Evolutionary conservation across 2,329 filamentous ascomycete species (phyloP), one percentile per base, ranked within the genome.

Genomic region (Niveomyces coronatus): DNA sequence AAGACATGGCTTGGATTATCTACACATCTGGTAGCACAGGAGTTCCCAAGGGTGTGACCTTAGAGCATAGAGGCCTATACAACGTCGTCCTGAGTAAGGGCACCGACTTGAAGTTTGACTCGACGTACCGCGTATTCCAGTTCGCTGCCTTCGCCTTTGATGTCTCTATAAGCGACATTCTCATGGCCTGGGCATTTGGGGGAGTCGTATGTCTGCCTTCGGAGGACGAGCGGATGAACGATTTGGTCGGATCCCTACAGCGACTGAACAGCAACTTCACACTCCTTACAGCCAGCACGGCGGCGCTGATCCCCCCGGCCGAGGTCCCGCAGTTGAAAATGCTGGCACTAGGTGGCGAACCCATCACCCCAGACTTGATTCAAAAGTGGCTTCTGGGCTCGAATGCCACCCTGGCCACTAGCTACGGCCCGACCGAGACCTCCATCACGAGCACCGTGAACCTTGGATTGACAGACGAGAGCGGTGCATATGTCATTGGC

Each of bases 1-100:
- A 9, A 9, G 22, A 24, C 19, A n/a, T 13, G 18, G 5, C 11
- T 9, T 27, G 8, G 4, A 64, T 69, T 45, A 64, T 71, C 50
- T 72, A 70, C 45, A 73, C 69, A 14, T 70, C 66, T 5, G 69
- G 69, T 13, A 69, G 63, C 16, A 71, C 69, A 0, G 69, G 69
- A 5, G 54, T 53, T 16, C 69, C 69, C 2, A 73, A 70, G 52
- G 67, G 45, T 3, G 35, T 47, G 9, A 18, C 43, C 9, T 18
- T 44, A 13, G 30, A 24, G 2, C 40, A 44, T n/a, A 15, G 14
- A 14, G 35, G 19, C 19, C 37, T 37, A 15, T 23, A 24, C 42
- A 50, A 47, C 31, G 40, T 45, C 3, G 49, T 53, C 3, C 54
- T 51, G 49, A 40, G 4, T 14, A 23, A 3, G 35, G 5, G 4